A percentile compares a stretch with the other conserved stretches of the same genome.
Evolutionary conservation across 2,329 filamentous ascomycete genomes (phyloP).

Genomic region (Purpureocillium takamizusanense): DNA sequence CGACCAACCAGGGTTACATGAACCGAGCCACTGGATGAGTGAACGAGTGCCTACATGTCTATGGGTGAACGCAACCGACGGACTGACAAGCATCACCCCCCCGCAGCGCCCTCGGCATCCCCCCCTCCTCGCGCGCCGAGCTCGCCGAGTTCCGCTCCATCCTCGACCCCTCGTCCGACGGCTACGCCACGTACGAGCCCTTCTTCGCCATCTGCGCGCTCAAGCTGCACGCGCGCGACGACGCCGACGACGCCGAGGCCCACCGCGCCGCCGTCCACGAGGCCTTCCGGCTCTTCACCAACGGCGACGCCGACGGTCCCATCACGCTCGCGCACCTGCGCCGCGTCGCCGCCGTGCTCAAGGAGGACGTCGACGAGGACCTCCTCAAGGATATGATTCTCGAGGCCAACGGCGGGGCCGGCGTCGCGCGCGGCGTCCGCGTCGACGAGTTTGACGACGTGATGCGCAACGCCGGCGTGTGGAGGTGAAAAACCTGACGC

Average conservation of each 20-base stretch:
- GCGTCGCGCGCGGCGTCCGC: conserved; percentile 61
- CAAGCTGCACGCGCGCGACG: conserved; percentile 59
- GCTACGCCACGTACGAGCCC: conserved; percentile 67
- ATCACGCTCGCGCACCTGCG: conserved; percentile 75
- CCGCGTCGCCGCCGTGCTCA: conserved; percentile 69
- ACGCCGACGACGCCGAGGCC: conserved; percentile 41
- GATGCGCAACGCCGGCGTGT: conserved; percentile 76
- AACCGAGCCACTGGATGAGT: no score
- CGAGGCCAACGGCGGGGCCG: conserved; percentile 79
- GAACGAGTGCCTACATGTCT: no score
- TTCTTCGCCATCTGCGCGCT: conserved; percentile 86
- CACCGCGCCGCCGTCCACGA: conserved; percentile 64
- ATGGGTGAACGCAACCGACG: no score
- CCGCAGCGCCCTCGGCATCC: conserved; percentile 72
- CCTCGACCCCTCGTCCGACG: conserved; percentile 74
- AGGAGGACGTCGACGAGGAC: conserved; percentile 77
- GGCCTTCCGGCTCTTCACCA: conserved; percentile 75
- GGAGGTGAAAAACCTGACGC: no score
- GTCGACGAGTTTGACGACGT: conserved; percentile 78
- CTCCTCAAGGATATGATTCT: conserved; percentile 87
- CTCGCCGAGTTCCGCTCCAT: conserved; percentile 68
- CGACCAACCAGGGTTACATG: no score
- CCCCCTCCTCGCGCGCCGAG: conserved; percentile 53
- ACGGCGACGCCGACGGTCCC: conserved; percentile 32
- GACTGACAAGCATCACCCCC: no score